Evolutionary conservation across 495 filamentous ascomycete genomes (phyloP), one percentile per base, ranked within the genome.

Genomic region (Penicillium cosmopolitanum): DNA sequence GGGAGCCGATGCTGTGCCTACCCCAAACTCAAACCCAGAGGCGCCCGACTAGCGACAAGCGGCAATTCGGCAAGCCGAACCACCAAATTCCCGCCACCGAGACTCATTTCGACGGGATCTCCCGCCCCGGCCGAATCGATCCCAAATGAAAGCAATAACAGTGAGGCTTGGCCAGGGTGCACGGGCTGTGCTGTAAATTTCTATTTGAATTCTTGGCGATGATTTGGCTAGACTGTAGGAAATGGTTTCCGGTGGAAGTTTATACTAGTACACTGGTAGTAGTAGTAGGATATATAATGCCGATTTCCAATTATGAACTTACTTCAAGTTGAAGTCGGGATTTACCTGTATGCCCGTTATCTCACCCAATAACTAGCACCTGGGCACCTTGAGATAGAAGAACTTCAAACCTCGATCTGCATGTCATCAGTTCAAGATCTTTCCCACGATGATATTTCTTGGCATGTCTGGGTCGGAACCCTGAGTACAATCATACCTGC

Each of bases 401-500:
- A 31, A 40, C 18, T 9, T 9, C 40, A 15, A 8, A 31, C 4
- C 28, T 31, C 28, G 48, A 40, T 43, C 50, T 54, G 40, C 23
- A 67, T 64, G 64, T 61, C 40, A 50, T 55, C 42, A 44, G 6
- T 10, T 53, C 40, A 56, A 48, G 23, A 18, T 13, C 52, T 23
- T 40, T 50, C 55, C 9, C 25, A 52, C 48, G 54, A 62, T 15
- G 52, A 67, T 21, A 66, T 66, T 42, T 56, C 67, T 16, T 70
- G 66, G 57, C 58, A 44, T 28, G 61, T 73, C 11, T 67, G 61
- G 47, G 56, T 72, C 19, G 69, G 71, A n/a, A 70, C 66, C n/a
- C 61, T 68, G n/a, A 50, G 48, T 35, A 70, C 66, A 16, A 52
- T 75, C 18, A 47, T 74, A 4, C 69, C 74, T 25, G 71, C 72